Evolutionary conservation across 1,139 yeast genomes (phyloP), one percentile per base, ranked within the genome.

Genomic region (Torulaspora globosa): DNA sequence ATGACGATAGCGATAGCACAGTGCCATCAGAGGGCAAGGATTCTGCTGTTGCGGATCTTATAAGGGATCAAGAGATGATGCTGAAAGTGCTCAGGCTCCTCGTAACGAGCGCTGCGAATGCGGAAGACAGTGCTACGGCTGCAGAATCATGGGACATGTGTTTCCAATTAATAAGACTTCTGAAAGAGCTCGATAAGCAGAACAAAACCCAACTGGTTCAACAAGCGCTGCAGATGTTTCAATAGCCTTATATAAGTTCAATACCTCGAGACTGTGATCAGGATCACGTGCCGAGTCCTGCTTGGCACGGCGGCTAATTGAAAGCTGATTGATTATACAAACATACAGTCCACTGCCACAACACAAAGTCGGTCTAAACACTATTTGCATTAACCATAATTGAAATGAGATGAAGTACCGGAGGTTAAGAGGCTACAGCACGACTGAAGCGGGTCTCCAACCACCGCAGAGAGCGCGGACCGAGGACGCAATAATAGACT

Each of bases 101-200:
- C 33, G 72, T 71, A 9, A 49, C 55, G 14, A 58, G 61, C 37
- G 67, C 67, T 1, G 57, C 63, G 16, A 54, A 58, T 16, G 57
- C 63, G 23, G 54, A 61, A 1, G 65, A 63, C 38, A 60, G 59
- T 4, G 54, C 53, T 12, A 63, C 68, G 40, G 70, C 72, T 12
- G 69, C 68, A 29, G 78, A 74, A 46, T 57, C 67, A 11, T 75
- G 74, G 70, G 78, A 73, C 29, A 71, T 75, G 50, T 70, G 75
- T 26, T 73, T 75, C 55, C 80, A 75, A 48, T 53, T 75, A 46
- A 57, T 74, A 24, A 60, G 79, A 44, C 72, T 75, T 48, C 65
- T 75, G 49, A 74, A 73, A 48, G 66, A 74, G 8, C 60, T 75
- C 21, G 79, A 75, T 47, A 58, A 50, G 23, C 60, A 60, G 41